Base-by-base conservation (phyloP, 78 protist genomes). In the Dictyostelium intermedium region DNA sequence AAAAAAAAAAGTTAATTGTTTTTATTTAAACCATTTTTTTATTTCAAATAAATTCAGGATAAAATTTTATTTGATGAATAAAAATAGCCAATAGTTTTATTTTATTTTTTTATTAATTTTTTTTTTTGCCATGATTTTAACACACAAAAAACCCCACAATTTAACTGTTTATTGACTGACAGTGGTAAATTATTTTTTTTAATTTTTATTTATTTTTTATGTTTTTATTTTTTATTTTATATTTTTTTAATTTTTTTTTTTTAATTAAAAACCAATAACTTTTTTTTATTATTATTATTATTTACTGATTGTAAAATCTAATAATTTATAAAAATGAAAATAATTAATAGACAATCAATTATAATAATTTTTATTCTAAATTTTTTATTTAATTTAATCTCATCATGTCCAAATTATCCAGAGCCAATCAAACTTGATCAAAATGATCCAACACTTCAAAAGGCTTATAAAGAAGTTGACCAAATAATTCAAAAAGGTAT, bases 401-500 rank as follows among this genome's bases (percentile, higher is more conserved):
- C 16, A 39, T 30, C 86, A 41, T 89, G 94, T 69, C 94, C 94
- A 56, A 85, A 89, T 69, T 89, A 89, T 25, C 94, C 94, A 80
- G 47, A 34, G 23, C 94, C 94, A 4, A 83, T 79, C 1, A 27
- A 45, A 50, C 32, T 89, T 11, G 74, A 89, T 70, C 85, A 78
- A 70, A 78, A 89, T 81, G 47, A 89, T 50, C 94, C 94, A 80
- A 45, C 63, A 1, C 27, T 89, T 0, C 53, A 30, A 47, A 89
- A 89, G 50, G 94, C 94, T 1, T 89, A 80, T 70, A 81, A 84
- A 8, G 76, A 78, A 32, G 87, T 89, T 7, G 94, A 89, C 47
- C 9, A 18, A 14, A 37, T 89, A 9, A 43, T 89, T 34, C 86
- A 89, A 50, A 30, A 27, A 8, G 25, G 66, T 27, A 89, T 89